Evolutionary conservation across 805 yeast species (phyloP).

Genomic region (Sugiyamaella qingdaonensis): DNA sequence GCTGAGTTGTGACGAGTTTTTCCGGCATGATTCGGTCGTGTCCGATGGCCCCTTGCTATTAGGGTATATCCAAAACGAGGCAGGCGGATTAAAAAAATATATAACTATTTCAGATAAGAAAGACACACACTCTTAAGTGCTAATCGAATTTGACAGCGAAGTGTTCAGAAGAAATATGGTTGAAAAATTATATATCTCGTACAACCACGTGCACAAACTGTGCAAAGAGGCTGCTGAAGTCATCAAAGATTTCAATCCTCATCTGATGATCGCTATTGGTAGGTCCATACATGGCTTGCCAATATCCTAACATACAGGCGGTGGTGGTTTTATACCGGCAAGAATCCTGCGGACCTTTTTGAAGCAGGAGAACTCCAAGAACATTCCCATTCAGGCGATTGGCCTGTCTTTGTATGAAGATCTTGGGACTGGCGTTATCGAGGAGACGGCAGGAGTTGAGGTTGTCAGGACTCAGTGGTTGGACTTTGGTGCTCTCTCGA

Average conservation of each 20-base stretch:
- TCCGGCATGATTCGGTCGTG: not conserved
- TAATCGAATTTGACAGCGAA: not conserved
- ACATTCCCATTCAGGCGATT: slow-evolving; percentile 90
- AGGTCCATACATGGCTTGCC: slow-evolving; percentile 2
- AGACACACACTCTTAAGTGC: not conserved
- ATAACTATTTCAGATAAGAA: not conserved
- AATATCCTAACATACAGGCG: slow-evolving; percentile 35
- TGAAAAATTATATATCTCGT: slow-evolving; percentile 55
- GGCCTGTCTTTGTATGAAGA: slow-evolving; percentile 90
- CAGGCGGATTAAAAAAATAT: not conserved
- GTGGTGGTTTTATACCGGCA: slow-evolving; percentile 98
- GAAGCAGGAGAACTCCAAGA: slow-evolving; percentile 82
- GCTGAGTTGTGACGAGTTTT: not conserved
- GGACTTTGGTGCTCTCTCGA: slow-evolving; percentile 66
- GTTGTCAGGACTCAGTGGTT: slow-evolving; percentile 89
- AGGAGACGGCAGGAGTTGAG: slow-evolving; percentile 66
- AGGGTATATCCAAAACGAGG: too few species aligned
- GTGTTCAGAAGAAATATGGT: slow-evolving; percentile 18
- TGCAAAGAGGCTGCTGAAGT: slow-evolving; percentile 64
- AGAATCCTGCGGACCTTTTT: slow-evolving; percentile 90
- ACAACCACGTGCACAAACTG: slow-evolving; percentile 76
- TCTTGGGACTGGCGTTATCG: slow-evolving; percentile 45
- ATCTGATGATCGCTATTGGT: slow-evolving; percentile 90
- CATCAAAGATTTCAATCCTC: slow-evolving; percentile 68
- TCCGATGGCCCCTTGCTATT: not conserved